Percentiles rank a stretch among this genome's conserved stretches.
Evolutionary conservation across 129 eudicot genomes (phyloP).

Genomic region (Helianthus annuus): HanXRQr2.0-SUNRISE NC_035445.2:87601749-87602248

Average conservation of each 20-base stretch:
- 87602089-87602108: constrained; percentile 49
- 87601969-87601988: constrained; percentile 75
- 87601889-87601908: constrained; percentile 21
- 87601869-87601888: constrained; percentile 29
- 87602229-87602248: constrained; percentile 4
- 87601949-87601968: constrained; percentile 73
- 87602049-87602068: constrained; percentile 55
- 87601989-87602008: constrained; percentile 79
- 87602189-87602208: constrained; percentile 92
- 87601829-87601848: constrained; percentile 1
- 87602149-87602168: constrained; percentile 76
- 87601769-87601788: constrained; percentile 10
- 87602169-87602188: constrained; percentile 62
- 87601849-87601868: constrained; percentile 19
- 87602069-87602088: constrained; percentile 55
- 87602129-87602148: constrained; percentile 71
- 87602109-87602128: constrained; percentile 51
- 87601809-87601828: constrained; percentile 20
- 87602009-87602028: constrained; percentile 54
- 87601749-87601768: constrained; percentile 26
- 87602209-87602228: constrained; percentile 51
- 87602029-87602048: constrained; percentile 66
- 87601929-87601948: constrained; percentile 25
- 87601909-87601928: constrained; percentile 29
- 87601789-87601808: constrained; percentile 16